Base-by-base conservation (phyloP, 106 monocot species). In the Vanilla planifolia region DNA sequence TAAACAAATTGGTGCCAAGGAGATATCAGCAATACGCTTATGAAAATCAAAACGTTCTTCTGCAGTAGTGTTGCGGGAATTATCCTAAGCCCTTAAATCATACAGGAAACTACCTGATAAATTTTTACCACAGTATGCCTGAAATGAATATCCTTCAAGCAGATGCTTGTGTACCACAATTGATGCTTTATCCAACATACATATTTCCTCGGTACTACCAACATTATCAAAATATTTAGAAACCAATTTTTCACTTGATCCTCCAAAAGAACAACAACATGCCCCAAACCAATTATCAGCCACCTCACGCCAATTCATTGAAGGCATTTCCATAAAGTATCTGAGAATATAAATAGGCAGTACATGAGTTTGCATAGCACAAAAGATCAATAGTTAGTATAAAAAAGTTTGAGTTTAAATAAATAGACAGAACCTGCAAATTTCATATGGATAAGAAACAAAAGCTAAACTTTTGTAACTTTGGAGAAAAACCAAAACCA, bases 271-370 rank as follows among this genome's bases (percentile, higher is more conserved):
- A 70, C 90, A 90, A 59, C 92, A 93, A 55, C 95, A 90, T 43
- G 78, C 43, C 39, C 95, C 95, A 81, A 90, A 95, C 95, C 95
- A 95, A 66, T 95, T 95, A 68, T 95, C 95, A 72, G 95, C 95
- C 20, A 73, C 81, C 37, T 95, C 95, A 61, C 67, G 70, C 95
- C 95, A 95, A 58, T 90, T 73, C 24, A 72, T 43, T 19, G 95
- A 95, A 73, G 95, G 95, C 72, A 95, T 73, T 79, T 90, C 80
- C 59, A 80, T 58, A 68, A 95, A 84, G 34, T 70, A 41, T 24
- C 94, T 95, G 77, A 11, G 77, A 68, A 53, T 8, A 71, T 33
- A 50, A 40, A 17, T n/a, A n/a, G n/a, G n/a, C n/a, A n/a, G n/a
- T n/a, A n/a, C n/a, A n/a, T n/a, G n/a, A n/a, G n/a, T n/a, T n/a